These are phyloP conservation scores for Glycyrrhiza uralensis DNA, from an alignment of 306 rosid species.

Conservation along the genomic window DNA sequence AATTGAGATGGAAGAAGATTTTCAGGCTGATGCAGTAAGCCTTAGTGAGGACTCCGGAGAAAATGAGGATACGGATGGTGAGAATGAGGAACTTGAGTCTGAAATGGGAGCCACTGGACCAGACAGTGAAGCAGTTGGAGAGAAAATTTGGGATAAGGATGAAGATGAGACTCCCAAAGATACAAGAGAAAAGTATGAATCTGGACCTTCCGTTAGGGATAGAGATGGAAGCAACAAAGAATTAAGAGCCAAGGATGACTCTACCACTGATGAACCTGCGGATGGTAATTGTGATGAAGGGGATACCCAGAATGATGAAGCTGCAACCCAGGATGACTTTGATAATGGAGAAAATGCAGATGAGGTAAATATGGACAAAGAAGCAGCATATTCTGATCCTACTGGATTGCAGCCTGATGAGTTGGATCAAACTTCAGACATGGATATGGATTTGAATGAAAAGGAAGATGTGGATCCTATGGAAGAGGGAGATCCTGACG, in stretches of 20 bases:
- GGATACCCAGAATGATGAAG: constrained; percentile 42
- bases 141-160: constrained; percentile 68
- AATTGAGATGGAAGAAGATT: constrained; percentile 86
- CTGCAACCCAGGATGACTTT: constrained; percentile 32
- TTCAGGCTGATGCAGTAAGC: constrained; percentile 60
- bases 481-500: constrained; percentile 52
- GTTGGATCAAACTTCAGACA: constrained; percentile 44
- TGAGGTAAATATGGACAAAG: constrained; percentile 57
- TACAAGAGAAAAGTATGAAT: constrained; percentile 55
- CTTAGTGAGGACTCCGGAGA: constrained; percentile 82
- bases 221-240: constrained; percentile 57
- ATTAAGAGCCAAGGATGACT: constrained; percentile 78
- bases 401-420: constrained; percentile 57
- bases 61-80: constrained; percentile 53
- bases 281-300: constrained; percentile 47
- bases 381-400: constrained; percentile 51
- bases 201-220: constrained; percentile 68
- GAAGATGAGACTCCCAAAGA: constrained; percentile 61
- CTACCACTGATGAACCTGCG: constrained; percentile 42
- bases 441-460: constrained; percentile 54
- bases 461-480: constrained; percentile 42
- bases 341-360: constrained; percentile 50
- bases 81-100: constrained; percentile 60
- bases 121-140: constrained; percentile 58
- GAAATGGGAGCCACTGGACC: constrained; percentile 74